A percentile compares a stretch with the other conserved stretches of the same genome.
Evolutionary conservation across 257 asterid species (phyloP).

Genomic region (Capsicum pubescens): DNA sequence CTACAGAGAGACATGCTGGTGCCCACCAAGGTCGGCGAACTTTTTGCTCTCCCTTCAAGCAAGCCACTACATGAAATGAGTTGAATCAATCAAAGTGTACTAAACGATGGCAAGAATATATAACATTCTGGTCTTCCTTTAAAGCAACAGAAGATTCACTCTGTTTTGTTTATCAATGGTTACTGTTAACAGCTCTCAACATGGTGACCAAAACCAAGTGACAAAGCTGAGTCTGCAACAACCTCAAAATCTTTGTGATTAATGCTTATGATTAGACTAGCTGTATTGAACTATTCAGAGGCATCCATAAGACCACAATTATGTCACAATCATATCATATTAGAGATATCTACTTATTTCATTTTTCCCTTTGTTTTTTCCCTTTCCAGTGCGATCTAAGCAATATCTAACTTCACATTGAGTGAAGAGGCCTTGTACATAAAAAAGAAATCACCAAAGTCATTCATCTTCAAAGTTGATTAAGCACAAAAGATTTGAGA

Average conservation of each 20-base stretch:
- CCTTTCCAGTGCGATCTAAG: neutral
- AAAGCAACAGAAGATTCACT: neutral
- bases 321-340: neutral
- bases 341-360: neutral
- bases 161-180: neutral
- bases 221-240: neutral
- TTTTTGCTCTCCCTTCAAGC: slow-evolving; percentile 98
- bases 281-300: neutral
- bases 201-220: neutral
- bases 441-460: neutral
- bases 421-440: neutral
- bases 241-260: neutral
- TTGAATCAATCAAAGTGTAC: neutral
- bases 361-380: neutral
- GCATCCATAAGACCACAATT: neutral
- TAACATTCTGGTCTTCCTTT: neutral
- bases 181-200: neutral
- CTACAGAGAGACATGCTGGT: slow-evolving; percentile 72
- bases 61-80: slow-evolving; percentile 66
- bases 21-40: slow-evolving; percentile 98
- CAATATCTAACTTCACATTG: neutral
- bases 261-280: neutral
- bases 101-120: neutral
- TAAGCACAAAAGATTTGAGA: neutral
- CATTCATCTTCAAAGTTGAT: neutral